Base-by-base conservation (phyloP, 2,329 filamentous ascomycete species). In the Aspergillus tubingensis region DNA sequence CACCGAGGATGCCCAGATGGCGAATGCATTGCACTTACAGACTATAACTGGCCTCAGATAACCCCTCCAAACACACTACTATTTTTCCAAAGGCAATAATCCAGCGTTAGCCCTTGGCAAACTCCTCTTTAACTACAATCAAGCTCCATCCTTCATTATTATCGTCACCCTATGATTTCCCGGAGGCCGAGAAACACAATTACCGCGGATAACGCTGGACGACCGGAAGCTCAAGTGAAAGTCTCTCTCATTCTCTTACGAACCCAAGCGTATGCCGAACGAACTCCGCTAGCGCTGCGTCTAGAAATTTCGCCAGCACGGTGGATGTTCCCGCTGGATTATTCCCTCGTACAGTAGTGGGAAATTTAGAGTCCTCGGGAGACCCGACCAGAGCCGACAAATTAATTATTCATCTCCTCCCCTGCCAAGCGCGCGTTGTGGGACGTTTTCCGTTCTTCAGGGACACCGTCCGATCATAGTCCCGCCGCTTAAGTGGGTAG, bases 261-360 rank as follows among this genome's bases (percentile, higher is more conserved):
- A 36, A 36, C 32, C 23, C 43, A 58, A 51, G 47, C 52, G 44
- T 38, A 48, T 39, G 47, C 65, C 62, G 60, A 67, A 57, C 57
- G 61, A 67, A 64, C 54, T 58, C 64, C 64, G 62, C 58, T 67
- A 66, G 63, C 48, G 61, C 60, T 62, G 66, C 67, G 62, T 69
- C 67, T 67, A 67, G 67, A 69, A 69, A 68, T 69, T 68, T 68
- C 66, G 66, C 59, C 62, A 38, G 54, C 54, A 47, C 50, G 41
- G 59, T 62, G 65, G 59, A 44, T 23, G 41, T 44, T 44, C 41
- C 41, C 38, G 52, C 23, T 54, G 23, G 38, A 17, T 32, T 32
- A 21, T 23, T 44, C 38, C 52, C 52, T 54, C 52, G 52, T 54
- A 54, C 52, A 54, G 52, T 43, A 43, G 53, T 39, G 39, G 19